phyloP scores from a whole-genome alignment of 2,329 filamentous ascomycete genomes.

The Colletotrichum paranaense region DNA sequence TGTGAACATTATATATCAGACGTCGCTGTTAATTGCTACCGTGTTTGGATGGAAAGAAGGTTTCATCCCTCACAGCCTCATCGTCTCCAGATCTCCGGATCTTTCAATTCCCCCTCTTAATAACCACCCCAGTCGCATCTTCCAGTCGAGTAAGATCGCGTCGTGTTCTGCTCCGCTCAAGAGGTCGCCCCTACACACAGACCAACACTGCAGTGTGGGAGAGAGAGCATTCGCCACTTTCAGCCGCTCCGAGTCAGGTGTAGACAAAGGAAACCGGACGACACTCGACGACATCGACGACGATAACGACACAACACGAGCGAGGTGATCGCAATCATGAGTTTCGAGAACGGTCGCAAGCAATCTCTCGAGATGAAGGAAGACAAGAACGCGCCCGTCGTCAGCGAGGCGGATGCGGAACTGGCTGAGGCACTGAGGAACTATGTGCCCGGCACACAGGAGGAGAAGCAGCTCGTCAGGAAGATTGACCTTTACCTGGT shows the following conservation, averaged over 20 bases:
- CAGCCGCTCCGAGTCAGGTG: background rate
- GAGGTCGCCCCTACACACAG: background rate
- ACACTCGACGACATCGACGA: background rate
- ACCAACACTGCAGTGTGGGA: background rate
- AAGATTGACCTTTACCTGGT: slow-evolving; percentile 37
- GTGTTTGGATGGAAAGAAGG: background rate
- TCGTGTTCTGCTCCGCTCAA: background rate
- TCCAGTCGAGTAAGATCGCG: background rate
- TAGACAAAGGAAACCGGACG: background rate
- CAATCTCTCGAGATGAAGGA: slow-evolving; percentile 36
- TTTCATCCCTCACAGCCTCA: background rate
- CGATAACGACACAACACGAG: background rate
- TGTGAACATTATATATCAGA: background rate
- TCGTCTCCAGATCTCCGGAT: background rate
- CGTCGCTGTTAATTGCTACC: background rate
- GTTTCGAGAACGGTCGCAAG: slow-evolving; percentile 25
- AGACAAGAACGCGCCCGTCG: slow-evolving; percentile 25
- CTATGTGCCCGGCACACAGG: slow-evolving; percentile 41
- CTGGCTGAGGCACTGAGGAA: slow-evolving; percentile 41
- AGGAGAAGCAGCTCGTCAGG: slow-evolving; percentile 38
- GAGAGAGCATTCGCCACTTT: background rate
- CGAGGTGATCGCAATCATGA: background rate
- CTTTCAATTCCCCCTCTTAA: background rate
- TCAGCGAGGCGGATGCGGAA: slow-evolving; percentile 36
- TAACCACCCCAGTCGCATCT: background rate